Conservation (phyloP, 129 eudicot species). For the Glebionis coronaria region DNA sequence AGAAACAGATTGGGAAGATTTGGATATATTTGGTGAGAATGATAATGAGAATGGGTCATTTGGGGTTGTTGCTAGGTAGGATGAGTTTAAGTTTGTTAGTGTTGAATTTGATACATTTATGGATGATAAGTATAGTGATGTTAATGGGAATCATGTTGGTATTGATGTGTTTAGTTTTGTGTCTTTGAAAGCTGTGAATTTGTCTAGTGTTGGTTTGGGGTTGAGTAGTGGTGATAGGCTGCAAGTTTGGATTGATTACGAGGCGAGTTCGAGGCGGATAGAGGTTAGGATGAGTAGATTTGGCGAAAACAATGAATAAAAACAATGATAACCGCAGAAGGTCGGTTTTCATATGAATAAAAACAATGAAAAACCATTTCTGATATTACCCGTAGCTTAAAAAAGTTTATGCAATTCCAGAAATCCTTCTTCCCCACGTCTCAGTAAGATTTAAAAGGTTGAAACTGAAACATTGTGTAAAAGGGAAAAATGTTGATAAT, state of each 20-base stretch:
- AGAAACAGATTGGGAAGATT: slow-evolving; percentile 37
- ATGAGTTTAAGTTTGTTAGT: slow-evolving; percentile 41
- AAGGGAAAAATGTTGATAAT: too few relatives aligned
- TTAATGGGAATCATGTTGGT: slow-evolving; percentile 69
- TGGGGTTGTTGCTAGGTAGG: slow-evolving; percentile 49
- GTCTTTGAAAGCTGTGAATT: slow-evolving; percentile 55
- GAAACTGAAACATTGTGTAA: too few relatives aligned
- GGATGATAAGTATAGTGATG: slow-evolving; percentile 52
- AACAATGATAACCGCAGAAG: too few relatives aligned
- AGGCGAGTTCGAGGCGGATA: slow-evolving; percentile 53
- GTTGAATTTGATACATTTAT: slow-evolving; percentile 65
- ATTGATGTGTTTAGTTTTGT: slow-evolving; percentile 45
- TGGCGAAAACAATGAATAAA: too few relatives aligned
- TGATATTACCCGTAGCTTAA: too few relatives aligned
- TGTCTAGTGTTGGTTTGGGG: slow-evolving; percentile 47
- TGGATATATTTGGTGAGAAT: slow-evolving; percentile 45
- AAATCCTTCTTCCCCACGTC: too few relatives aligned
- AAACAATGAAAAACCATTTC: too few relatives aligned
- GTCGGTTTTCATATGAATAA: too few relatives aligned
- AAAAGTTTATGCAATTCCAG: too few relatives aligned
- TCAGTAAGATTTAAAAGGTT: too few relatives aligned
- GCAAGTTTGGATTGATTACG: slow-evolving; percentile 86
- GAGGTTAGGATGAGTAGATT: slow-evolving; percentile 55
- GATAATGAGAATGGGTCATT: slow-evolving; percentile 46
- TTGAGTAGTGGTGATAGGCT: slow-evolving; percentile 52